phyloP scores from a whole-genome alignment of 1,284 basidiomycete species.

The Phylloporus sp. region DNA sequence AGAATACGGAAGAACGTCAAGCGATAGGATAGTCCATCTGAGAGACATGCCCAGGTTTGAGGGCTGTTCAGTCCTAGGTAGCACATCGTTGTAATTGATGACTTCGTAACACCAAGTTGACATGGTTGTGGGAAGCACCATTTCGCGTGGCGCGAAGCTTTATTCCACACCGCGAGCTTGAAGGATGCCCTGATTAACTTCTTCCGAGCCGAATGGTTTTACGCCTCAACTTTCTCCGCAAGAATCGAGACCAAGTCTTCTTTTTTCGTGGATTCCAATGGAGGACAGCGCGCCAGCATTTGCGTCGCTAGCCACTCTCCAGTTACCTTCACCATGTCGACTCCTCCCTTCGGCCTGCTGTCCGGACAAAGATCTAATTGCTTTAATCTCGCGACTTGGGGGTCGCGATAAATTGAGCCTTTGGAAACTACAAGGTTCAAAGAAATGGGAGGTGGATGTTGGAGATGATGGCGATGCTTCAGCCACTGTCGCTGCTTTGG shows the following conservation, averaged over 20 bases:
- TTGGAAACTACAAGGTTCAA: constrained; percentile 79
- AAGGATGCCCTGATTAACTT: constrained; percentile 26
- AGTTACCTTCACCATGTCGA: constrained; percentile 58
- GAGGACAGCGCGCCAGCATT: constrained; percentile 54
- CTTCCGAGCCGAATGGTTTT: constrained; percentile 20
- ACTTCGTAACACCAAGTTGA: too few species aligned
- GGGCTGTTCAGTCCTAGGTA: too few species aligned
- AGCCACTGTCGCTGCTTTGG: constrained; percentile 59
- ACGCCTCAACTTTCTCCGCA: constrained; percentile 13
- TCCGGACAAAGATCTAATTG: constrained; percentile 81
- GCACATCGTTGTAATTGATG: too few species aligned
- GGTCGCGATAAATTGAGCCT: constrained; percentile 70
- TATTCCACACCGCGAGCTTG: constrained; percentile 25
- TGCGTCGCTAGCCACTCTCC: constrained; percentile 59
- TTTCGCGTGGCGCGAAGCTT: constrained; percentile 33
- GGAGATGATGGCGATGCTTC: constrained; percentile 46
- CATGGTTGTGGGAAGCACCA: constrained; percentile 26
- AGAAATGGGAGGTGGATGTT: constrained; percentile 79
- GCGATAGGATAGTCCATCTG: constrained; percentile 31
- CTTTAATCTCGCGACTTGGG: constrained; percentile 66
- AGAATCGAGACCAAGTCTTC: constrained; percentile 3
- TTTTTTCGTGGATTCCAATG: constrained; percentile 34
- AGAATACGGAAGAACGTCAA: constrained; percentile 50
- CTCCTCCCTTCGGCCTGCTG: constrained; percentile 72
- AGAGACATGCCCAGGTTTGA: too few species aligned